Evolutionary conservation across 1,139 yeast species (phyloP).

Genomic region (Saccharomyces hybrid): DNA sequence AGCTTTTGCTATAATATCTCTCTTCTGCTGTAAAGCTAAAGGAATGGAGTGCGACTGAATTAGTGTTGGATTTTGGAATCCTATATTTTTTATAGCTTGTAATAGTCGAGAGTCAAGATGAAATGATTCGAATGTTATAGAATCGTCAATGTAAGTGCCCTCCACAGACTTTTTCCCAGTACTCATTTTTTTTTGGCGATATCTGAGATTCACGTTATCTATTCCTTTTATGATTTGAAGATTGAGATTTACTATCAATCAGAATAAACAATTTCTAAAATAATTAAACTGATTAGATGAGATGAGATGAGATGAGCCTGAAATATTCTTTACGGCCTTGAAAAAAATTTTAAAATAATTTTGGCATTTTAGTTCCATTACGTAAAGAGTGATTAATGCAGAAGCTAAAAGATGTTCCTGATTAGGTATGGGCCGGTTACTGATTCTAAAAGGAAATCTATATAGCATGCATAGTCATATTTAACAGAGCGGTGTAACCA

Average conservation of each 20-base stretch:
- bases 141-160: conserved; percentile 61
- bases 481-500: conserved; percentile 68
- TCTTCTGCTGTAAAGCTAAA: conserved; percentile 74
- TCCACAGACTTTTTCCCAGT: no score
- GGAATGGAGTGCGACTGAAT: conserved; percentile 89
- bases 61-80: conserved; percentile 78
- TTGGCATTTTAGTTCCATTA: no score
- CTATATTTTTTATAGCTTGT: conserved; percentile 79
- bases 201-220: no score
- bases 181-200: no score
- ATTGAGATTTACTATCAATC: no score
- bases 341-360: no score
- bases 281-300: no score
- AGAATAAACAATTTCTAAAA: no score
- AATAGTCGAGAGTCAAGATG: conserved; percentile 70
- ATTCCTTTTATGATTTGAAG: no score
- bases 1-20: conserved; percentile 83
- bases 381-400: not conserved
- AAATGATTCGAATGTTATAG: conserved; percentile 59
- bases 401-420: not conserved
- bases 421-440: no score
- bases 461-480: not conserved
- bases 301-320: conserved; percentile 16
- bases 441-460: no score
- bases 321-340: not conserved